Evolutionary conservation across 2,329 filamentous ascomycete species (phyloP).

Genomic region (Colletotrichum filicis): DNA sequence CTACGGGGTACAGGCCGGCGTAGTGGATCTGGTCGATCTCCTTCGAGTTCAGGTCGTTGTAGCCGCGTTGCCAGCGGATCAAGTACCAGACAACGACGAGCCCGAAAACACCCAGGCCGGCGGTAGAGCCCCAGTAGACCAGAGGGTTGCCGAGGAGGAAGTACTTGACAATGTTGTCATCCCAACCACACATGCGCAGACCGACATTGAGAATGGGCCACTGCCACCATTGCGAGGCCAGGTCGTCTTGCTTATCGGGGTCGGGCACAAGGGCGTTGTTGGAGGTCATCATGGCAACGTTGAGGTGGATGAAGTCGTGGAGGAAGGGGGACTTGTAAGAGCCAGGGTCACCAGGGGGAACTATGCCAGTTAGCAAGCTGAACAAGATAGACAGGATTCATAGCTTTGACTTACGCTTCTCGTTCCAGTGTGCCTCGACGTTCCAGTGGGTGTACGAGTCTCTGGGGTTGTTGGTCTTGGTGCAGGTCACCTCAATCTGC

Average conservation of each 20-base stretch:
- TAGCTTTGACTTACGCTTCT: constrained; percentile 77
- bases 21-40: constrained; percentile 98
- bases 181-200: constrained; percentile 98
- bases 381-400: constrained; percentile 22
- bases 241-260: constrained; percentile 98
- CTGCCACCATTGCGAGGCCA: constrained; percentile 97
- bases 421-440: constrained; percentile 93
- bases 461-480: constrained; percentile 89
- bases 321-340: constrained; percentile 97
- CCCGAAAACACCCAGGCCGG: constrained; percentile 78
- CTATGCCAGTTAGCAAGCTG: constrained; percentile 58
- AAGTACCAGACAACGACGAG: constrained; percentile 85
- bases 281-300: constrained; percentile 99
- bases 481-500: constrained; percentile 97
- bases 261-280: constrained; percentile 98
- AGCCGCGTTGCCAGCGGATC: constrained; percentile 96
- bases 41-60: constrained; percentile 78
- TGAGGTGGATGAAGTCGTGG: constrained; percentile 96
- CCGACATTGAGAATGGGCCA: constrained; percentile 97
- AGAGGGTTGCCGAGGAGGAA: constrained; percentile 97
- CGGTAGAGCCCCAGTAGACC: constrained; percentile 94
- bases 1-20: constrained; percentile 87
- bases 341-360: constrained; percentile 88
- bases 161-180: constrained; percentile 95
- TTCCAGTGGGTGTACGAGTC: constrained; percentile 99